A percentile compares a stretch with the other conserved stretches of the same genome.
These are phyloP conservation scores for Goffeauzyma gilvescens DNA, from an alignment of 768 basidiomycete genomes.

Conservation along the genomic window DNA sequence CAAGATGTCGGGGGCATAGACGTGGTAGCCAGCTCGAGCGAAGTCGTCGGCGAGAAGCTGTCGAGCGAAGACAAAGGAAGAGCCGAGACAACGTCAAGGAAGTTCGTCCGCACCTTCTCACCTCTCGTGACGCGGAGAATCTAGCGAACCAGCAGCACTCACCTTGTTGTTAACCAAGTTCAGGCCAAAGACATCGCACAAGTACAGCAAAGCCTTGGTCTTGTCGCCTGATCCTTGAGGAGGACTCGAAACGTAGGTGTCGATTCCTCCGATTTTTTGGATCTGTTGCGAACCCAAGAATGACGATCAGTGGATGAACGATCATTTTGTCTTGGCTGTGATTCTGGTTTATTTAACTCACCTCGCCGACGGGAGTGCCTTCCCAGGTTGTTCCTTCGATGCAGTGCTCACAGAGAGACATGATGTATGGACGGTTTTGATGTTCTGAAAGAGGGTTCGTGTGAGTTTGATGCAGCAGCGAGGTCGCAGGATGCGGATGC, in stretches of 20 bases:
- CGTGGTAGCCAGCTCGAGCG: slow-evolving; percentile 15
- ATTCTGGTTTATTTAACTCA: background rate
- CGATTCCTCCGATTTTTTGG: slow-evolving; percentile 38
- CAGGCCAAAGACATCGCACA: slow-evolving; percentile 39
- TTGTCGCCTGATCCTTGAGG: slow-evolving; percentile 36
- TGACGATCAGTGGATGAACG: background rate
- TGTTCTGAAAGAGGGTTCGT: too few species aligned
- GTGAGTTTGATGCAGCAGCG: too few species aligned
- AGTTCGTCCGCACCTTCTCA: slow-evolving; percentile 17
- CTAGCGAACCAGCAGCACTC: slow-evolving; percentile 19
- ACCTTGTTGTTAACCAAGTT: slow-evolving; percentile 38
- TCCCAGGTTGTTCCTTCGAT: background rate
- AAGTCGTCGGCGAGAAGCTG: slow-evolving; percentile 19
- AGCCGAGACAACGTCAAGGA: too few species aligned
- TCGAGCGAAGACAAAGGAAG: slow-evolving; percentile 17
- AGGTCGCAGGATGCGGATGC: too few species aligned
- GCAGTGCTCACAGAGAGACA: slow-evolving; percentile 1
- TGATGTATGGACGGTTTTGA: background rate
- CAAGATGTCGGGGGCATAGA: slow-evolving; percentile 30
- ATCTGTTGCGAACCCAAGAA: slow-evolving; percentile 13
- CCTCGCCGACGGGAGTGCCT: background rate
- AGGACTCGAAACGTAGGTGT: slow-evolving; percentile 39
- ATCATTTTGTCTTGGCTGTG: background rate
- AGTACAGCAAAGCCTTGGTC: slow-evolving; percentile 42
- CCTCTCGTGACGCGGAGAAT: background rate